Evolutionary conservation across 2,329 filamentous ascomycete species (phyloP).

Genomic region (Botrytis byssoidea): DNA sequence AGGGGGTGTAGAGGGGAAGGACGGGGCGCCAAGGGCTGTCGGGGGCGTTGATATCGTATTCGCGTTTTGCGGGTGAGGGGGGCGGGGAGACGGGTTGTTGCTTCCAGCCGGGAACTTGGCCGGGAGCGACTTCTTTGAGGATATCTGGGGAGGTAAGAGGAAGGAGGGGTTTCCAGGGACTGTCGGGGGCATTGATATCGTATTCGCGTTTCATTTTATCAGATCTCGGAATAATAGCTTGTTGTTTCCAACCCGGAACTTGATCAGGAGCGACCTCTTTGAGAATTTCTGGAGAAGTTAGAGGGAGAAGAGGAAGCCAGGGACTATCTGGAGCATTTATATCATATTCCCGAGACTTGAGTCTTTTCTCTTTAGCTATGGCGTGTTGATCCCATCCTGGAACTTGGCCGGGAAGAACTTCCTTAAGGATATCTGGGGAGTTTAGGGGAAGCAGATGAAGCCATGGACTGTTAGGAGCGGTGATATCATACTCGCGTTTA

Average conservation of each 20-base stretch:
- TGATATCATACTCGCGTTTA: conserved; percentile 2
- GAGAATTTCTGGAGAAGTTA: not conserved
- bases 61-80: not conserved
- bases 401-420: not conserved
- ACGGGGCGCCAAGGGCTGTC: not conserved
- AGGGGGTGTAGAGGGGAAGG: not conserved
- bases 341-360: not conserved
- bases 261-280: not conserved
- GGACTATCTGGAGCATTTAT: not conserved
- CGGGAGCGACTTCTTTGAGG: not conserved
- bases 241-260: not conserved
- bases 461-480: not conserved
- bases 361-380: not conserved
- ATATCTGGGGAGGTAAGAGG: not conserved
- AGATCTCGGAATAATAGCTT: not conserved
- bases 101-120: not conserved
- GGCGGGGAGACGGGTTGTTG: not conserved
- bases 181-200: not conserved
- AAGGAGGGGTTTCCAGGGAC: not conserved
- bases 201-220: not conserved
- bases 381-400: conserved; percentile 11
- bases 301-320: not conserved
- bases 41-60: not conserved
- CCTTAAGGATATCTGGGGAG: not conserved
- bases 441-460: not conserved